Evolutionary conservation across 108 stramenopile species (phyloP).

Genomic region (Nannochloropsis salina): DNA sequence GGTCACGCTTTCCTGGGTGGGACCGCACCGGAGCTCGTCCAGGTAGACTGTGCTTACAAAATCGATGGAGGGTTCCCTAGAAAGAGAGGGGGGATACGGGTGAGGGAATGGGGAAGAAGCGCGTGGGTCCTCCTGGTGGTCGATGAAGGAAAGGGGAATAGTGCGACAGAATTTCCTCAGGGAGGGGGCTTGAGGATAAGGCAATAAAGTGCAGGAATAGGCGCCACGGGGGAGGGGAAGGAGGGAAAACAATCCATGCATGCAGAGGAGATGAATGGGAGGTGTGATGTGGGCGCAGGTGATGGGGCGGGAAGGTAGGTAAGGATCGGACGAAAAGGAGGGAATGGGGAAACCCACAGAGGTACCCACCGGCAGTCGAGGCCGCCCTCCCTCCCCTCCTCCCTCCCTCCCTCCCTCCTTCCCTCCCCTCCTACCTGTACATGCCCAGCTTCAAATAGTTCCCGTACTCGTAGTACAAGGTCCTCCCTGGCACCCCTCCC

Average conservation of each 20-base stretch:
- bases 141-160: neutral
- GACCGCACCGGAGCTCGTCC: neutral
- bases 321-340: neutral
- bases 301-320: neutral
- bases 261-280: too few species aligned
- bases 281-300: too few species aligned
- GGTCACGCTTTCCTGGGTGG: neutral
- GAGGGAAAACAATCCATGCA: too few species aligned
- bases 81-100: neutral
- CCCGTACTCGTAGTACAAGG: neutral
- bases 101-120: too few species aligned
- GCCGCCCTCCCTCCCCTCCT: neutral
- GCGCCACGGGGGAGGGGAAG: too few species aligned
- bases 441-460: neutral
- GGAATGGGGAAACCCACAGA: neutral
- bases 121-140: too few species aligned
- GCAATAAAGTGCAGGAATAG: too few species aligned
- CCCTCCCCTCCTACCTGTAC: neutral
- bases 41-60: neutral
- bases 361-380: neutral
- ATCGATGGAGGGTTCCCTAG: neutral
- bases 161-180: neutral
- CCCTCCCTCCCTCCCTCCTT: constrained; percentile 10
- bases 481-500: neutral
- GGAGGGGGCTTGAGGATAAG: too few species aligned